Evolutionary conservation across 768 basidiomycete species (phyloP), one percentile per base, ranked within the genome.

Genomic region (Clathrus columnatus): DNA sequence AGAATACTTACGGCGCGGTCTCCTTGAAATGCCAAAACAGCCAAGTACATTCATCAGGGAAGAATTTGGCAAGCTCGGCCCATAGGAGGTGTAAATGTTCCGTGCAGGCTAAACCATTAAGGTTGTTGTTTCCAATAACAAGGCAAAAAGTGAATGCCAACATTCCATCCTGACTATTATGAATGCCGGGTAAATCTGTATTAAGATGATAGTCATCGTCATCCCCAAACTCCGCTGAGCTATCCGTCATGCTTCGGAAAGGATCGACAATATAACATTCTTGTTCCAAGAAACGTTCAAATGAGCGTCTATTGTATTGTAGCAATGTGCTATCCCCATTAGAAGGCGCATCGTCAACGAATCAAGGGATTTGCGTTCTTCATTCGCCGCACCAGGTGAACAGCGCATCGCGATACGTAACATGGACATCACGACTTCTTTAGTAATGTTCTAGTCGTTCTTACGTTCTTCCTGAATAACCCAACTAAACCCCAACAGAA

Each of bases 401-500:
- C 36, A 36, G 1, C 46, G 24, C 7, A 55, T 26, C 20, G 46
- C 26, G 11, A 46, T 30, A 7, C 48, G 27, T 18, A 36, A n/a
- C n/a, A 55, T 18, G 30, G 17, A 20, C 18, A 20, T 47, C 28
- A 55, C 24, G 8, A 48, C 45, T 1, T 48, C 44, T 20, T n/a
- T 29, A 18, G 48, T n/a, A 16, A 48, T 8, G 2, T 27, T 29
- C 14, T 18, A 10, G 43, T 55, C 44, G 10, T 7, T 5, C 8
- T 30, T 17, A 48, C 45, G 8, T 42, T 47, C n/a, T 30, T 18
- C 54, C 54, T 47, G 16, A 55, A 32, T 16, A 26, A 16, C 2
- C 44, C 54, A 18, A 27, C 24, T 21, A 55, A 48, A 17, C 45
- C 45, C 46, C 46, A 48, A 5, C 54, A 43, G 45, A 55, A 55